Percentiles rank a stretch among this genome's conserved stretches.
Evolutionary conservation across 2,329 filamentous ascomycete species (phyloP).

Genomic region (Colletotrichum sp.): DNA sequence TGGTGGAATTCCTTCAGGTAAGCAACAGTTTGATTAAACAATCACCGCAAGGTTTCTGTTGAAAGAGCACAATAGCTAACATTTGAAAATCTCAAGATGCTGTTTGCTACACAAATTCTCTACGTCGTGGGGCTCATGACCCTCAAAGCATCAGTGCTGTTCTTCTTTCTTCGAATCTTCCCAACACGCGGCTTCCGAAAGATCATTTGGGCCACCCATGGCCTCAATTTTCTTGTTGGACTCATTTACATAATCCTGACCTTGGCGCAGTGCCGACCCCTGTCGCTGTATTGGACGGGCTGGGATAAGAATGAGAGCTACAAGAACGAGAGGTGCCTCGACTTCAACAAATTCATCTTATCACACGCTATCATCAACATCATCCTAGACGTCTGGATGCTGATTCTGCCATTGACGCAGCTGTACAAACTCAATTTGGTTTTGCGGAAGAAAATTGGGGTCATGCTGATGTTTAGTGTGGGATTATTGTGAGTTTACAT

Average conservation of each 20-base stretch:
- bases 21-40: background rate
- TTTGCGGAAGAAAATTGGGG: conserved; percentile 20
- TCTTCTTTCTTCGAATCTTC: conserved; percentile 37
- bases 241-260: background rate
- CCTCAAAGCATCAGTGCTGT: conserved; percentile 35
- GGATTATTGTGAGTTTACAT: background rate
- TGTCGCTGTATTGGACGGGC: background rate
- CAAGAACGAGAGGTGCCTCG: background rate
- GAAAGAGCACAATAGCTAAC: rapidly evolving
- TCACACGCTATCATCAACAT: conserved; percentile 22
- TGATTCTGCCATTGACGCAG: conserved; percentile 22
- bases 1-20: background rate
- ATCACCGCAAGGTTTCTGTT: background rate
- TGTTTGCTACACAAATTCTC: background rate
- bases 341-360: background rate
- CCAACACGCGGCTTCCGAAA: conserved; percentile 15
- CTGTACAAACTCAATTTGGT: conserved; percentile 24
- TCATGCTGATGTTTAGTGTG: background rate
- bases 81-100: background rate
- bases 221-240: background rate
- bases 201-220: background rate
- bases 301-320: background rate
- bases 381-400: conserved; percentile 25
- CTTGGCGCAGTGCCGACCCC: background rate
- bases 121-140: background rate